A percentile compares a stretch with the other conserved stretches of the same genome.
These are phyloP conservation scores for Gracilariopsis chorda DNA, from an alignment of 23 red algal genomes.

Conservation along the genomic window DNA sequence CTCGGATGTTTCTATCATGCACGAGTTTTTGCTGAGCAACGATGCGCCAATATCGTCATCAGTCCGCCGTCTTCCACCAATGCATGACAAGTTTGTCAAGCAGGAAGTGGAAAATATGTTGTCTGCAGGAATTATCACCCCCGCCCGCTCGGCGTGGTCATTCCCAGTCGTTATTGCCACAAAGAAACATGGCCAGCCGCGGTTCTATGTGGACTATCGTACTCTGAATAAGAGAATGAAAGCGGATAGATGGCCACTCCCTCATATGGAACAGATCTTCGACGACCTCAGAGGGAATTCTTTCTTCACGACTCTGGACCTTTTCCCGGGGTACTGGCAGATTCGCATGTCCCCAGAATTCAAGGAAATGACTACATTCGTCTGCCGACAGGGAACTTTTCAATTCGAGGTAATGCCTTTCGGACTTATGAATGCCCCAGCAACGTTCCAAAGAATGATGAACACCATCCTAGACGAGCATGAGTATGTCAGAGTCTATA, in stretches of 20 bases:
- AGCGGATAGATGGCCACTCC: neutral
- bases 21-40: neutral
- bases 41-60: neutral
- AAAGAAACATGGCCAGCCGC: slow-evolving; percentile 35
- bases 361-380: neutral
- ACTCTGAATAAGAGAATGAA: neutral
- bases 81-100: neutral
- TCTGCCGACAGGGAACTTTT: neutral
- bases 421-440: neutral
- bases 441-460: neutral
- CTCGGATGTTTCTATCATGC: neutral
- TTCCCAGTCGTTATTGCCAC: slow-evolving; percentile 39
- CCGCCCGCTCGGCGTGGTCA: slow-evolving; percentile 7
- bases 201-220: neutral
- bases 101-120: neutral
- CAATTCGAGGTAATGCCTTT: neutral
- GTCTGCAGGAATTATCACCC: neutral
- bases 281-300: neutral
- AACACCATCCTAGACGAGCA: neutral
- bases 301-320: neutral
- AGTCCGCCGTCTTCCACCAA: neutral
- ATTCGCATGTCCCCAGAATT: neutral
- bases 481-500: neutral
- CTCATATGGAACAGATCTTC: neutral
- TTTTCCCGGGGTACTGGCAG: neutral